Conservation (phyloP, 1,284 basidiomycete species). For the Schizophyllum amplum region DNA sequence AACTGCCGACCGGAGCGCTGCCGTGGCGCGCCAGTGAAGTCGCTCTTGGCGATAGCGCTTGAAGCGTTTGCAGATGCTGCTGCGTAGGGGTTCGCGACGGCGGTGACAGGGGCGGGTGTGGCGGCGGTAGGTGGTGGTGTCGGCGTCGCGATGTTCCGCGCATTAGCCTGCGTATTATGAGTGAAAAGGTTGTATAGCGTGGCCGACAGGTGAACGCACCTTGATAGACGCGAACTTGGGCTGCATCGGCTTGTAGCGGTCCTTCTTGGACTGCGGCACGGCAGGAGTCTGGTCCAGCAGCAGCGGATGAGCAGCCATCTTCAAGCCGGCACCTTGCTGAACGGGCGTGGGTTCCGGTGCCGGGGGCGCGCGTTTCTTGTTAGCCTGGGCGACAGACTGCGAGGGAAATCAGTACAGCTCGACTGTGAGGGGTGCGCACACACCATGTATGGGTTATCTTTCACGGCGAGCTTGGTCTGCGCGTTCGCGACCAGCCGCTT, state of each 20-base stretch:
- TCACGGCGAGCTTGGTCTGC: conserved; percentile 62
- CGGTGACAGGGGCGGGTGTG: conserved; percentile 26
- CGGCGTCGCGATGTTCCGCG: conserved; percentile 60
- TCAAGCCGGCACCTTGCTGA: conserved; percentile 68
- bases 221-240: conserved; percentile 95
- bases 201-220: too few species aligned
- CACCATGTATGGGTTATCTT: conserved; percentile 81
- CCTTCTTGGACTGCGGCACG: conserved; percentile 71
- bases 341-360: conserved; percentile 46
- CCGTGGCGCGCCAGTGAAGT: conserved; percentile 61
- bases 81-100: conserved; percentile 65
- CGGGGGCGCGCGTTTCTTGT: conserved; percentile 46
- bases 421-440: not conserved
- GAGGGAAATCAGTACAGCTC: conserved; percentile 1
- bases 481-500: conserved; percentile 73
- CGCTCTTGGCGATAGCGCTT: not conserved
- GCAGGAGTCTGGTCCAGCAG: conserved; percentile 59
- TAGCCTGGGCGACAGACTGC: conserved; percentile 42
- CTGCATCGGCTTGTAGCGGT: conserved; percentile 92
- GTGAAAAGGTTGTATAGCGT: not conserved
- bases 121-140: conserved; percentile 50
- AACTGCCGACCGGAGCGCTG: conserved; percentile 67
- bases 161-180: conserved; percentile 64
- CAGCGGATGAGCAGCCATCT: conserved; percentile 86
- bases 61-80: conserved; percentile 31